Evolutionary conservation across 257 asterid genomes (phyloP).

Genomic region (Fraxinus excelsior): DNA sequence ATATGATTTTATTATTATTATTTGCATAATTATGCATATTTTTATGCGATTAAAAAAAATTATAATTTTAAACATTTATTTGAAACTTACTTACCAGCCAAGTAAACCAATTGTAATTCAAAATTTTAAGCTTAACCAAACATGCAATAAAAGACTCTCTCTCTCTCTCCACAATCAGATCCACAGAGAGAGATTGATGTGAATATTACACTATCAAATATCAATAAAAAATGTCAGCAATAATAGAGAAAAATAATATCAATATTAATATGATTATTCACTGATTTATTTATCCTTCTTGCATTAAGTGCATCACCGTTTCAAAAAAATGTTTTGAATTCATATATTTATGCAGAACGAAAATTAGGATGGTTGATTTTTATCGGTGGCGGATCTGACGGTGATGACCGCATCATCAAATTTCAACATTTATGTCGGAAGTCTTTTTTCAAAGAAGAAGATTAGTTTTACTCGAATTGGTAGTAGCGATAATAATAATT

Average conservation of each 20-base stretch:
- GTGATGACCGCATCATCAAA: constrained; percentile 32
- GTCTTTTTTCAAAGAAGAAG: constrained; percentile 11
- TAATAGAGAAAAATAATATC: too few species aligned
- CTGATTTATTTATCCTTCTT: not conserved
- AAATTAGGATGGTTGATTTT: not conserved
- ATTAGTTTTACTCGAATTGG: constrained; percentile 20
- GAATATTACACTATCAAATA: too few species aligned
- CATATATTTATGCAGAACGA: not conserved
- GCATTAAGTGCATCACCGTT: not conserved
- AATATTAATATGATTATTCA: too few species aligned
- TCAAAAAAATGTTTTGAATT: not conserved
- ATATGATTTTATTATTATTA: too few species aligned
- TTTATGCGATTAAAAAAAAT: too few species aligned
- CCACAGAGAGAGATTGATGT: not conserved
- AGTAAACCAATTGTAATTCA: not conserved
- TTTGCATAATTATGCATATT: too few species aligned
- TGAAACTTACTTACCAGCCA: not conserved
- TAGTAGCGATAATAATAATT: constrained; percentile 25
- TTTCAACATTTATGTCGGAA: constrained; percentile 11
- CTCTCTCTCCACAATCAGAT: not conserved
- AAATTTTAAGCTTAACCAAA: not conserved
- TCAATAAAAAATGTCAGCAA: too few species aligned
- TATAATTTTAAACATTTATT: too few species aligned
- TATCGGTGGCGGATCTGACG: constrained; percentile 42
- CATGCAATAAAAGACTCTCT: not conserved